A percentile compares a stretch with the other conserved stretches of the same genome.
phyloP scores from a whole-genome alignment of 129 eudicot species.

The Saussurea involucrata region DNA sequence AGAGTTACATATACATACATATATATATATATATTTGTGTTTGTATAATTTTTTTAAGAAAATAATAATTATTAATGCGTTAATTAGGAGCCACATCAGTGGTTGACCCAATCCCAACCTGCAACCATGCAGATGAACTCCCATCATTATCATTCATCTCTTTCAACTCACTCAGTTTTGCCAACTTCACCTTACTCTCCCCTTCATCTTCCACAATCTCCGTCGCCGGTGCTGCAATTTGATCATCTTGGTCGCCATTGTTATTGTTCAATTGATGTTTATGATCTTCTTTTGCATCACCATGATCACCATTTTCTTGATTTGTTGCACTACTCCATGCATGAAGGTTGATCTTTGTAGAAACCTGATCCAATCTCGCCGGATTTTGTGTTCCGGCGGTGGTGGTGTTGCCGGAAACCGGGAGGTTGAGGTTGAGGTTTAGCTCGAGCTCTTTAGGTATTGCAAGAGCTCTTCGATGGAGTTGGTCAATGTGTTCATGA shows the following conservation, averaged over 20 bases:
- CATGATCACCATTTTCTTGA: slow-evolving; percentile 1
- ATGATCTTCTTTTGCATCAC: neutral
- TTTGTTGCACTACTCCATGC: slow-evolving; percentile 21
- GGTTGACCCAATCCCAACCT: slow-evolving; percentile 58
- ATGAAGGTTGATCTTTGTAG: slow-evolving; percentile 44
- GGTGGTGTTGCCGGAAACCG: slow-evolving; percentile 19
- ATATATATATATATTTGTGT: neutral
- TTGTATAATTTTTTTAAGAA: neutral
- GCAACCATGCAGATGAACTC: slow-evolving; percentile 58
- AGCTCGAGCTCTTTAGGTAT: slow-evolving; percentile 25
- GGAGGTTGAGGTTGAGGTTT: slow-evolving; percentile 32
- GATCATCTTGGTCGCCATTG: slow-evolving; percentile 5
- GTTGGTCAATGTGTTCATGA: slow-evolving; percentile 35
- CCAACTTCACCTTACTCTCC: slow-evolving; percentile 48
- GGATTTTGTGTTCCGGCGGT: slow-evolving; percentile 18
- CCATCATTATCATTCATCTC: slow-evolving; percentile 31
- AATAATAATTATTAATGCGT: slow-evolving; percentile 5
- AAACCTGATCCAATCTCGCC: slow-evolving; percentile 36
- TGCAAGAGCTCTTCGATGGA: slow-evolving; percentile 14
- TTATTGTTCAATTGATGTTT: slow-evolving; percentile 1
- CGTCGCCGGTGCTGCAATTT: neutral
- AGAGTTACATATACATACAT: neutral
- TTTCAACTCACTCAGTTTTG: slow-evolving; percentile 52
- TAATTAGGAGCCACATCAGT: slow-evolving; percentile 13
- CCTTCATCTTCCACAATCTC: slow-evolving; percentile 43